Evolutionary conservation across 352 stramenopile genomes (phyloP).

Genomic region (Phytophthora cajani): DNA sequence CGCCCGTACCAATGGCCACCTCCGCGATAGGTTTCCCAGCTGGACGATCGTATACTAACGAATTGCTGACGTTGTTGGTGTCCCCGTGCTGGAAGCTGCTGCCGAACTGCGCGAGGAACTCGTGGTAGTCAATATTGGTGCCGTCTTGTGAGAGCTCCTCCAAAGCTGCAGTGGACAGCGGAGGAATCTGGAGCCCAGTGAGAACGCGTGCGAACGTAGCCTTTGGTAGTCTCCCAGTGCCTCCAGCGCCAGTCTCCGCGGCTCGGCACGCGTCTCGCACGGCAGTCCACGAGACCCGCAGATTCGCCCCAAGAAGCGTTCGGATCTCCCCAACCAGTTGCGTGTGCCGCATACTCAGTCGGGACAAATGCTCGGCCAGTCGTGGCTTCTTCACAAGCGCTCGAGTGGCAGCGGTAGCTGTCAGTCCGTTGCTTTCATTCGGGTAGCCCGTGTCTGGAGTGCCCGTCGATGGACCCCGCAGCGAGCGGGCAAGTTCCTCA

Average conservation of each 20-base stretch:
- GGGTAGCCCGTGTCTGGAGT: constrained; percentile 14
- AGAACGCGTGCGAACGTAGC: constrained; percentile 53
- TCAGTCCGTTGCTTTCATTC: constrained; percentile 37
- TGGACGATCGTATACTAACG: constrained; percentile 52
- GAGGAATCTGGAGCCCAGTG: constrained; percentile 51
- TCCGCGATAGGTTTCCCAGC: constrained; percentile 24
- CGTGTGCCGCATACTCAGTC: constrained; percentile 57
- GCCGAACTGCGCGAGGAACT: constrained; percentile 72
- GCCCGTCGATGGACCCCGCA: constrained; percentile 38
- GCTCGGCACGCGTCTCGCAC: constrained; percentile 63
- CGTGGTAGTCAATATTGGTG: constrained; percentile 62
- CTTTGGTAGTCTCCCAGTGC: constrained; percentile 44
- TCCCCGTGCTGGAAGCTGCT: constrained; percentile 70
- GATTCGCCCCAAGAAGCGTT: constrained; percentile 44
- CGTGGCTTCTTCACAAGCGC: constrained; percentile 66
- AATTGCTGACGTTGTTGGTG: constrained; percentile 70
- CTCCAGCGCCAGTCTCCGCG: constrained; percentile 36
- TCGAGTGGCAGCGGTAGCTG: constrained; percentile 42
- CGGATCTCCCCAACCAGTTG: constrained; percentile 55
- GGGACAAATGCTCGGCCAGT: constrained; percentile 55
- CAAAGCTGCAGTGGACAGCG: constrained; percentile 35
- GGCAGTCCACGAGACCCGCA: constrained; percentile 58
- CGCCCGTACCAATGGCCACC: constrained; percentile 20
- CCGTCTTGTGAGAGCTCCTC: constrained; percentile 34
- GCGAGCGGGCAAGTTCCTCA: constrained; percentile 58